Evolutionary conservation across 2,329 filamentous ascomycete genomes (phyloP).

Genomic region (Tolypocladium sp.): DNA sequence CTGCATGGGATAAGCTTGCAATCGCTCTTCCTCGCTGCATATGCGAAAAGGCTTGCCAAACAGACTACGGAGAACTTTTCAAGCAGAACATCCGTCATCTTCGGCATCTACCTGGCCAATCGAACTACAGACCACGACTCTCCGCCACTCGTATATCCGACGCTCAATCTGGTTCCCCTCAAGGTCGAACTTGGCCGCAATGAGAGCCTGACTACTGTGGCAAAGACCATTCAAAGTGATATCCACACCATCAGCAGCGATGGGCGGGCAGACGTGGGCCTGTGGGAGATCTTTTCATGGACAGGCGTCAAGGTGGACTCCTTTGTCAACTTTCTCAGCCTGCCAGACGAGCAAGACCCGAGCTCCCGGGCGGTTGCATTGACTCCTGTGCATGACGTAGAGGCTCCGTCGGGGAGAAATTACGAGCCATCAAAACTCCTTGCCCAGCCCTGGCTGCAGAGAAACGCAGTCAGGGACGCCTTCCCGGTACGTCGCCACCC

Average conservation of each 20-base stretch:
- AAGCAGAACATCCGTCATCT: constrained; percentile 31
- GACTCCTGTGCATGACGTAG: neutral
- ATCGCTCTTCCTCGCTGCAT: constrained; percentile 65
- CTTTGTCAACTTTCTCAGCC: constrained; percentile 73
- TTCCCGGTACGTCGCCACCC: constrained; percentile 16
- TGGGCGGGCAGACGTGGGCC: constrained; percentile 44
- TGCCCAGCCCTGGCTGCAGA: constrained; percentile 6
- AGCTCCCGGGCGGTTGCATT: neutral
- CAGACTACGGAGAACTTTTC: constrained; percentile 17
- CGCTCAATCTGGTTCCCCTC: constrained; percentile 71
- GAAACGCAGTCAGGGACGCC: constrained; percentile 12
- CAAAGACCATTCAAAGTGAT: constrained; percentile 57
- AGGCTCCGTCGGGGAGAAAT: neutral
- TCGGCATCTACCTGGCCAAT: constrained; percentile 82
- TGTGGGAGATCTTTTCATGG: constrained; percentile 68
- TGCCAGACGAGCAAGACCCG: constrained; percentile 22
- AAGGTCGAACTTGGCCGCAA: constrained; percentile 32
- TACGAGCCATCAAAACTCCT: neutral
- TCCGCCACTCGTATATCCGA: constrained; percentile 47
- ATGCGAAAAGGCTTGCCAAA: constrained; percentile 39
- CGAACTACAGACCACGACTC: constrained; percentile 45
- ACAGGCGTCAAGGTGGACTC: constrained; percentile 61
- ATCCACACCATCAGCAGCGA: constrained; percentile 48
- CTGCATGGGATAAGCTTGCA: constrained; percentile 57
- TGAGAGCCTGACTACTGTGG: constrained; percentile 36